Evolutionary conservation across 2,329 filamentous ascomycete genomes (phyloP).

Genomic region (Penicillium brevicompactum): DNA sequence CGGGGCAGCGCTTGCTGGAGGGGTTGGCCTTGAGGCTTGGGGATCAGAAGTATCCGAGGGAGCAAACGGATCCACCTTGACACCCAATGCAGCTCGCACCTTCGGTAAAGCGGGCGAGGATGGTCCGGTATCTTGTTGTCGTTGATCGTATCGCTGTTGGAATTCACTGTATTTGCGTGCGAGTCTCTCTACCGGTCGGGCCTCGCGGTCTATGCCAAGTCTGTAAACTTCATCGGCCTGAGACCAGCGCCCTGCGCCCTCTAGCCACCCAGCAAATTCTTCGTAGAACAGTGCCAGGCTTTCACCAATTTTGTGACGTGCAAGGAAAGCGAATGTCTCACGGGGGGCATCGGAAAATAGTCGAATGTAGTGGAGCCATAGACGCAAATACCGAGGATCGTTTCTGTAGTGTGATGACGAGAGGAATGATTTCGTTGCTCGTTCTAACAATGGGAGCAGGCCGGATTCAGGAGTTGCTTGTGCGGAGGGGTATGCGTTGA

Average conservation of each 20-base stretch:
- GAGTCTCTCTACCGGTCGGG: slow-evolving; percentile 77
- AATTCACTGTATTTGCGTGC: slow-evolving; percentile 92
- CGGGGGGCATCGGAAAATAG: slow-evolving; percentile 92
- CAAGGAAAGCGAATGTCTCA: slow-evolving; percentile 88
- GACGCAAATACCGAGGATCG: slow-evolving; percentile 86
- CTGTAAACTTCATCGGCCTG: slow-evolving; percentile 95
- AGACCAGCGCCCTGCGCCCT: slow-evolving; percentile 77
- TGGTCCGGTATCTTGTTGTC: slow-evolving; percentile 67
- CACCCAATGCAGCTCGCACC: slow-evolving; percentile 77
- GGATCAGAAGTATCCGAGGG: slow-evolving; percentile 60
- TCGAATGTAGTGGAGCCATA: slow-evolving; percentile 93
- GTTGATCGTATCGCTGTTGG: slow-evolving; percentile 72
- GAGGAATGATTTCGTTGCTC: slow-evolving; percentile 87
- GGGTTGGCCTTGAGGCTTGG: slow-evolving; percentile 62
- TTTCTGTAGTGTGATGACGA: slow-evolving; percentile 88
- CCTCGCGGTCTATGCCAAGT: slow-evolving; percentile 84
- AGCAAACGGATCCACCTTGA: slow-evolving; percentile 82
- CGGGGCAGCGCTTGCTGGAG: slow-evolving; percentile 49
- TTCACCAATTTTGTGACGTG: slow-evolving; percentile 85
- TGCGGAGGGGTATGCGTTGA: slow-evolving; percentile 91
- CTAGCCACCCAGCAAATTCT: slow-evolving; percentile 92
- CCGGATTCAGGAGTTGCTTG: slow-evolving; percentile 92
- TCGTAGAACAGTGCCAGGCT: slow-evolving; percentile 90
- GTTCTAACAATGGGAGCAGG: slow-evolving; percentile 83
- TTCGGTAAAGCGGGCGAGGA: slow-evolving; percentile 84